A percentile compares a stretch with the other conserved stretches of the same genome.
These are phyloP conservation scores for Solanum tacnaense DNA, from an alignment of 257 asterid genomes.

Conservation along the genomic window DNA sequence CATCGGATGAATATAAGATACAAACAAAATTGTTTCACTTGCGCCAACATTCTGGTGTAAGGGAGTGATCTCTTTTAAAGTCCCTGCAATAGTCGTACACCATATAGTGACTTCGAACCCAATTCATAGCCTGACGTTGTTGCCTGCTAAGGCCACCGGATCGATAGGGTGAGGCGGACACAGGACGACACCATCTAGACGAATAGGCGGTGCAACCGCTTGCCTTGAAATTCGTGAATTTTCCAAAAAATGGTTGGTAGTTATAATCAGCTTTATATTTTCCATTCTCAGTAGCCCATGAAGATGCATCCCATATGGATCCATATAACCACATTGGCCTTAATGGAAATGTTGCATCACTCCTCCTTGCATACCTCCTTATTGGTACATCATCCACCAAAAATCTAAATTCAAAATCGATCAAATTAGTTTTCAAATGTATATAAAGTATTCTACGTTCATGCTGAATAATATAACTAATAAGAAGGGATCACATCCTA, in stretches of 20 bases:
- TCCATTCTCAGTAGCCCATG: slow-evolving; percentile 91
- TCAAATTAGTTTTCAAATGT: background rate
- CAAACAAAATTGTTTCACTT: background rate
- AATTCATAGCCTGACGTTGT: slow-evolving; percentile 49
- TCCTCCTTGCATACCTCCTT: slow-evolving; percentile 58
- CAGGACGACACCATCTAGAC: slow-evolving; percentile 50
- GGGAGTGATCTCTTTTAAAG: slow-evolving; percentile 63
- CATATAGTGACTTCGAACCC: slow-evolving; percentile 64
- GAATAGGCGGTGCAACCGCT: slow-evolving; percentile 80
- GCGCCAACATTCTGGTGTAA: slow-evolving; percentile 71
- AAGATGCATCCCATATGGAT: slow-evolving; percentile 90
- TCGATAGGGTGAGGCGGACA: slow-evolving; percentile 53
- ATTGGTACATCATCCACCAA: slow-evolving; percentile 86
- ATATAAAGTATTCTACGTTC: background rate
- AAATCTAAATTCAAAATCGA: slow-evolving; percentile 34
- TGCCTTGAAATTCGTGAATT: slow-evolving; percentile 58
- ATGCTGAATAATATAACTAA: background rate
- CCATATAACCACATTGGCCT: slow-evolving; percentile 98
- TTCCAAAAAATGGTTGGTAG: slow-evolving; percentile 77
- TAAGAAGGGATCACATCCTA: background rate
- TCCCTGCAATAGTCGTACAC: slow-evolving; percentile 69
- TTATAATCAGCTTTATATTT: slow-evolving; percentile 66
- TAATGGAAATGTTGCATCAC: slow-evolving; percentile 55
- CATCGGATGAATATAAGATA: background rate
- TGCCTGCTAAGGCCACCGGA: slow-evolving; percentile 56